Evolutionary conservation across 2,329 filamentous ascomycete species (phyloP).

Genomic region (Pseudogymnoascus sp.): DNA sequence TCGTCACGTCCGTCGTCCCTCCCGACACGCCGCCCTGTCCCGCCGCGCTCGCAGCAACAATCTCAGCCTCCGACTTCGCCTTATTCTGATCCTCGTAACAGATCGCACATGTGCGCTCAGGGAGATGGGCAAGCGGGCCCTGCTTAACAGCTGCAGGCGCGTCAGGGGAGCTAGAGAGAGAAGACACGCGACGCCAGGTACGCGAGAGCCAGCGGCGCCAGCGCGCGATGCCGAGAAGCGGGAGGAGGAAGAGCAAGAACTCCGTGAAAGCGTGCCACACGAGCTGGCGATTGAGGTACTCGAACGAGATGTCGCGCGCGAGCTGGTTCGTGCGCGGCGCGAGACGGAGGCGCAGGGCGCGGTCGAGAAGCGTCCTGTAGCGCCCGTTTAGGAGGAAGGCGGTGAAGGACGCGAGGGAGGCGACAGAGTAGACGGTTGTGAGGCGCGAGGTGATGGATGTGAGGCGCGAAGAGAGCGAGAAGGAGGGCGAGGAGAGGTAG

Average conservation of each 20-base stretch:
- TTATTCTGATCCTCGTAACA: slow-evolving; percentile 90
- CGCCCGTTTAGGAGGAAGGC: slow-evolving; percentile 85
- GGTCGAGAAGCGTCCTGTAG: slow-evolving; percentile 84
- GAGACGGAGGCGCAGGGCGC: slow-evolving; percentile 73
- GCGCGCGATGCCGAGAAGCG: slow-evolving; percentile 85
- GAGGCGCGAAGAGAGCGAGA: slow-evolving; percentile 40
- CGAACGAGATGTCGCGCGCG: slow-evolving; percentile 87
- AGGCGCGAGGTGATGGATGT: slow-evolving; percentile 59
- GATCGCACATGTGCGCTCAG: slow-evolving; percentile 90
- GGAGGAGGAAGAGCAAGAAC: slow-evolving; percentile 94
- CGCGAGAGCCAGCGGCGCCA: slow-evolving; percentile 87
- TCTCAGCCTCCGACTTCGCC: slow-evolving; percentile 63
- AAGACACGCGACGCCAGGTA: slow-evolving; percentile 74
- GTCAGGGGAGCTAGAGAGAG: slow-evolving; percentile 44
- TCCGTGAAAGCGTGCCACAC: slow-evolving; percentile 99
- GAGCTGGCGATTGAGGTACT: slow-evolving; percentile 93
- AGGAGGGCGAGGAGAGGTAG: slow-evolving; percentile 56
- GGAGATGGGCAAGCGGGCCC: slow-evolving; percentile 77
- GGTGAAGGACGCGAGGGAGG: slow-evolving; percentile 77
- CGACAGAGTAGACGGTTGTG: slow-evolving; percentile 69
- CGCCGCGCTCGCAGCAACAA: slow-evolving; percentile 57
- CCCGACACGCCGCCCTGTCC: slow-evolving; percentile 76
- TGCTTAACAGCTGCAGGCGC: slow-evolving; percentile 45
- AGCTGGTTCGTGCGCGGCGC: slow-evolving; percentile 79
- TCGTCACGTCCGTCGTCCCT: slow-evolving; percentile 87